Evolutionary conservation across 805 yeast genomes (phyloP), one percentile per base, ranked within the genome.

Genomic region (Suhomyces emberorum): DNA sequence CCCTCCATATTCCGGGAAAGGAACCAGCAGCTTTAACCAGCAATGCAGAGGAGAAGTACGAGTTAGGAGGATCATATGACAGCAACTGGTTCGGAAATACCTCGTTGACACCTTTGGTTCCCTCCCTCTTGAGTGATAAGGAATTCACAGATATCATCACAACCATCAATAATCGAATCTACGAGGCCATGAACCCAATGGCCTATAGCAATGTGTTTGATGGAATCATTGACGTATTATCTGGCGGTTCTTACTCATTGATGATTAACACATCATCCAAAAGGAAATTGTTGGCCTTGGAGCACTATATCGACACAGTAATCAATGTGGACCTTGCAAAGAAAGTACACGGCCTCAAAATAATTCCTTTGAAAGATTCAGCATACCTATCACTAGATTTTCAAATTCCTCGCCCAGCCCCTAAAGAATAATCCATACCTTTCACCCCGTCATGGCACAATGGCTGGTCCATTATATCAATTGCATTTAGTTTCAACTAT

Each of bases 341-440:
- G 17, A 41, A 39, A 3, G 43, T 50, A 25, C 11, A 28, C n/a
- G 60, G 57, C 9, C 49, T 76, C 11, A 46, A 49, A 20, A 41
- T 82, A 7, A 65, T 81, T 1, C 65, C 75, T 4, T 84, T 84
- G 1, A 49, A 72, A 33, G 51, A 65, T 34, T 63, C 74, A 20
- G 87, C 78, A 1, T 80, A 70, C 52, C 54, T 80, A 5, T 75
- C 83, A 55, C 55, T 76, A 45, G 86, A 80, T 51, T 68, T 77
- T 42, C 70, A 73, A 44, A 59, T 79, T 3, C 78, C 80, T 1
- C n/a, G n/a, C n/a, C n/a, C n/a, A n/a, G n/a, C n/a, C n/a, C n/a
- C n/a, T n/a, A n/a, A n/a, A n/a, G n/a, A n/a, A n/a, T n/a, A n/a
- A n/a, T n/a, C n/a, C n/a, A n/a, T n/a, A n/a, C n/a, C n/a, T n/a